Evolutionary conservation across 1,139 yeast species (phyloP).

Genomic region (Hyphopichia burtonii): DNA sequence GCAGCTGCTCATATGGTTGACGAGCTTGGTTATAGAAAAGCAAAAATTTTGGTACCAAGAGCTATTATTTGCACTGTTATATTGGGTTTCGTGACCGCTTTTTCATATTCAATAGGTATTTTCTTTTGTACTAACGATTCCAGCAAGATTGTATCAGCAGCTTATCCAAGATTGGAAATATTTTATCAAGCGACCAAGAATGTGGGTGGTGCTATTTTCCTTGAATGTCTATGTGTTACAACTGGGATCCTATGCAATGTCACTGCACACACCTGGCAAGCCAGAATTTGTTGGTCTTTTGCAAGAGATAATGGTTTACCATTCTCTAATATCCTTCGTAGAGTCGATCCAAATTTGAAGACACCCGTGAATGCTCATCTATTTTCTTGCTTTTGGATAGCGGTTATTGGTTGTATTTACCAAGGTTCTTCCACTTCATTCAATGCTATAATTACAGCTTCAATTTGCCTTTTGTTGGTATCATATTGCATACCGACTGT

Average conservation of each 20-base stretch:
- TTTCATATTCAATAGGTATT: conserved; percentile 59
- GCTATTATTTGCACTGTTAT: conserved; percentile 68
- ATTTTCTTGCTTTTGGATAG: conserved; percentile 37
- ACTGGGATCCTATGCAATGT: conserved; percentile 72
- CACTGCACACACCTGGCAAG: conserved; percentile 75
- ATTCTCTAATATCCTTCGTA: conserved; percentile 37
- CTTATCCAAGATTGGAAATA: conserved; percentile 61
- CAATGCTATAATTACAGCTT: conserved; percentile 46
- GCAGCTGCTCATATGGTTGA: conserved; percentile 73
- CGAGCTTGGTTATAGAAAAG: conserved; percentile 48
- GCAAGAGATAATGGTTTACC: conserved; percentile 62
- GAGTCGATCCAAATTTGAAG: conserved; percentile 41
- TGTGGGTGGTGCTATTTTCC: conserved; percentile 56
- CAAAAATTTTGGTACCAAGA: conserved; percentile 60
- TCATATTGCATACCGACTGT: conserved; percentile 41
- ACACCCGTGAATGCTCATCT: conserved; percentile 47
- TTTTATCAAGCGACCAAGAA: conserved; percentile 56
- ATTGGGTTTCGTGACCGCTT: conserved; percentile 64
- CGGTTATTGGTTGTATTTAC: conserved; percentile 40
- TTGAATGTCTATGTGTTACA: conserved; percentile 55
- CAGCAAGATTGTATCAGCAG: conserved; percentile 41
- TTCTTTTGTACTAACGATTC: conserved; percentile 58
- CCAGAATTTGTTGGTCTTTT: conserved; percentile 75
- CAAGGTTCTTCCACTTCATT: conserved; percentile 45
- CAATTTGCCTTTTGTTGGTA: conserved; percentile 43